These are phyloP conservation scores for Ceratocystis ficicola DNA, from an alignment of 2,329 filamentous ascomycete genomes.

Conservation along the genomic window DNA sequence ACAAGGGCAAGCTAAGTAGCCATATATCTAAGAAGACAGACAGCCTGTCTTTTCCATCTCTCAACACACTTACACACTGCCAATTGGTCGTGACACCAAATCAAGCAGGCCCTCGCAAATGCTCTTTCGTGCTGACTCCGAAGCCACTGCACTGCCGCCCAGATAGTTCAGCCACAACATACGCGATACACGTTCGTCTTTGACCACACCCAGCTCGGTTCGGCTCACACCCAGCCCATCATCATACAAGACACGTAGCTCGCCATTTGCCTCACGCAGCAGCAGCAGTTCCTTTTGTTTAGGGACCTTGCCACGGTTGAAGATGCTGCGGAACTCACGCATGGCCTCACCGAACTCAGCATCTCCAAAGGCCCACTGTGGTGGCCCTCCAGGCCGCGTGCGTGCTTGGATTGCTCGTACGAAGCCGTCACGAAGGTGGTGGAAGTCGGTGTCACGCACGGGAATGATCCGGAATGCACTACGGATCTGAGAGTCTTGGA, in stretches of 20 bases:
- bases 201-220: conserved; percentile 55
- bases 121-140: conserved; percentile 64
- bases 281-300: conserved; percentile 71
- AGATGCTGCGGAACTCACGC: conserved; percentile 66
- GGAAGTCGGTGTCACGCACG: conserved; percentile 87
- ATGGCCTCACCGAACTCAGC: conserved; percentile 66
- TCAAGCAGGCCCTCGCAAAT: conserved; percentile 81
- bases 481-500: conserved; percentile 55
- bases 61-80: conserved; percentile 48
- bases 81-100: conserved; percentile 77
- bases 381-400: conserved; percentile 38
- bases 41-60: not conserved
- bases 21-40: not conserved
- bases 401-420: conserved; percentile 71
- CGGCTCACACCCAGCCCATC: conserved; percentile 36
- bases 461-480: conserved; percentile 75
- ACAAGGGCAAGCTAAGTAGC: conserved; percentile 43
- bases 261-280: conserved; percentile 52
- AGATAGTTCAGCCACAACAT: conserved; percentile 85
- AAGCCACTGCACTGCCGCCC: conserved; percentile 74
- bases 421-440: conserved; percentile 82
- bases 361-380: conserved; percentile 46
- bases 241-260: conserved; percentile 55
- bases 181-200: conserved; percentile 67
- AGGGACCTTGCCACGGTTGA: conserved; percentile 66